Evolutionary conservation across 2,329 filamentous ascomycete genomes (phyloP).

Genomic region (Nigrospora osmanthi): DNA sequence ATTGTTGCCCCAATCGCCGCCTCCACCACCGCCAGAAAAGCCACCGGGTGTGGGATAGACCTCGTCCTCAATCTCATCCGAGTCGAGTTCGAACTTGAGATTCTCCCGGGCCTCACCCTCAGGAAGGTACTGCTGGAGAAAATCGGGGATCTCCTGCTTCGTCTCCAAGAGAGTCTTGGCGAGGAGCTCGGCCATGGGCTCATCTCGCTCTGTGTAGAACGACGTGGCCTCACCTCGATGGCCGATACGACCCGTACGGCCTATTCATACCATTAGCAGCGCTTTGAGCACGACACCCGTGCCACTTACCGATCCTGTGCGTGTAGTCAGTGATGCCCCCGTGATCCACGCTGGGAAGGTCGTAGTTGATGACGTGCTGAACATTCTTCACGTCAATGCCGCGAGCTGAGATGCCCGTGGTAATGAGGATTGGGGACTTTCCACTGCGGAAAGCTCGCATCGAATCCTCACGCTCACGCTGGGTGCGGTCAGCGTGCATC

Average conservation of each 20-base stretch:
- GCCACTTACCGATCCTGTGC: conserved; percentile 75
- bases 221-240: conserved; percentile 80
- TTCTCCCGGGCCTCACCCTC: conserved; percentile 39
- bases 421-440: conserved; percentile 69
- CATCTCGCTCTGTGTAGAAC: conserved; percentile 76
- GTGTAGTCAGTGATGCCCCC: conserved; percentile 93
- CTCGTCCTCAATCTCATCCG: conserved; percentile 36
- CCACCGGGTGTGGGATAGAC: conserved; percentile 4
- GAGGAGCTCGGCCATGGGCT: conserved; percentile 63
- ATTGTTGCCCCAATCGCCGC: conserved; percentile 11
- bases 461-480: conserved; percentile 85
- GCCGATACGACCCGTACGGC: conserved; percentile 90
- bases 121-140: conserved; percentile 59
- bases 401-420: conserved; percentile 80
- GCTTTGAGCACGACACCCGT: not conserved
- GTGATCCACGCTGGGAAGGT: conserved; percentile 64
- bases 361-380: conserved; percentile 88
- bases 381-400: conserved; percentile 85
- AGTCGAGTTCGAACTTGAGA: conserved; percentile 48
- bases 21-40: conserved; percentile 8
- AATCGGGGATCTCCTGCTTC: conserved; percentile 72
- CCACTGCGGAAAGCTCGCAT: conserved; percentile 78
- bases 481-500: conserved; percentile 80
- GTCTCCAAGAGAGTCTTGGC: conserved; percentile 78
- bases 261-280: conserved; percentile 29